These are phyloP conservation scores for Ceratocystis papillata DNA, from an alignment of 2,329 filamentous ascomycete species.

Conservation along the genomic window DNA sequence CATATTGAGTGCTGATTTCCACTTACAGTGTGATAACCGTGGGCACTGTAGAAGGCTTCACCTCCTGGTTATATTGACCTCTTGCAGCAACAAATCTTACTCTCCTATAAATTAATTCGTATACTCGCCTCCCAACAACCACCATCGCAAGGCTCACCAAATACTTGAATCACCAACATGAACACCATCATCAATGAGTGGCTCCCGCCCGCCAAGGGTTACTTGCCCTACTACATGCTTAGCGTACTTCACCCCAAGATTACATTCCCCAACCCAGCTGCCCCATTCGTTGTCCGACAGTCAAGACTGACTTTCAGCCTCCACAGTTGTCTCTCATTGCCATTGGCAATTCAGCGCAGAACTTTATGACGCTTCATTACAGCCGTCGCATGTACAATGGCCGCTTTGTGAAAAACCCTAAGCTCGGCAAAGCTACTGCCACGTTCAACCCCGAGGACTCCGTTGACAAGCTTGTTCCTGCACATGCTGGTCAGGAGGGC, in stretches of 20 bases:
- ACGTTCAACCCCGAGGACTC: conserved; percentile 43
- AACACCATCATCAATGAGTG: conserved; percentile 33
- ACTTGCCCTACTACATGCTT: conserved; percentile 50
- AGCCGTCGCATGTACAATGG: conserved; percentile 79
- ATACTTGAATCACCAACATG: conserved; percentile 32
- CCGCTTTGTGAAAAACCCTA: conserved; percentile 43
- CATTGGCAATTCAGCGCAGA: conserved; percentile 73
- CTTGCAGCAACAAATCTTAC: not conserved
- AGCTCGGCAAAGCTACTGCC: conserved; percentile 35
- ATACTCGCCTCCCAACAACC: not conserved
- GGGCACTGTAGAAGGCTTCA: not conserved
- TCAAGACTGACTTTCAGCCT: not conserved
- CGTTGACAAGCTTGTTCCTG: conserved; percentile 41
- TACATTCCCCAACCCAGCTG: not conserved
- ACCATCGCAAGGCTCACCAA: not conserved
- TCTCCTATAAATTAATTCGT: not conserved
- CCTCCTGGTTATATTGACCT: not conserved
- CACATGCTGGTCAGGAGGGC: conserved; percentile 37
- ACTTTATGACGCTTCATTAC: conserved; percentile 68
- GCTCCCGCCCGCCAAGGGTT: conserved; percentile 42
- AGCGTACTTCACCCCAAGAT: conserved; percentile 33
- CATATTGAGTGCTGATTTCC: not conserved
- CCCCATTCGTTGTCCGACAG: not conserved
- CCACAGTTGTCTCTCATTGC: conserved; percentile 68
- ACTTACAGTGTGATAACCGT: not conserved